Evolutionary conservation across 352 stramenopile genomes (phyloP), one percentile per base, ranked within the genome.

Genomic region (Phytophthora pini): DNA sequence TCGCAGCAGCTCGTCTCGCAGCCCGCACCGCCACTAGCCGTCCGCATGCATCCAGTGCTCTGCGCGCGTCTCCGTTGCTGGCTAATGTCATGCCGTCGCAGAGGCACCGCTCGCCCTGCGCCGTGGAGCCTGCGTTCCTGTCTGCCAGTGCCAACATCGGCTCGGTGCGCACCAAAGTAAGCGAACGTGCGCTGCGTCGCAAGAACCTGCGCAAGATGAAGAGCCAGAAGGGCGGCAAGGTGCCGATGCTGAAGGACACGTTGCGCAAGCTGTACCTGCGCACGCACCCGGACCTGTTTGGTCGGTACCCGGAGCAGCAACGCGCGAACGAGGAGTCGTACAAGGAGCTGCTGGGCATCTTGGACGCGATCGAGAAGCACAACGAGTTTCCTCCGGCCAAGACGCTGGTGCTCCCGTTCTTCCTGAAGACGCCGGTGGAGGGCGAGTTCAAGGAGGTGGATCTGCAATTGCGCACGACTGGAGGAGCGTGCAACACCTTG

Each of bases 191-290:
- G 2, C 57, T 82, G 65, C 81, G 84, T 6, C 84, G 84, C 51
- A 92, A 92, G 66, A 87, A 90, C 67, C 70, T 90, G 68, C 84
- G 84, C 68, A 90, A 90, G 60, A 86, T 88, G 69, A 93, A 93
- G 69, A 89, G 67, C 67, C 47, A 65, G 34, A 77, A 84, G 54
- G 71, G 69, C 11, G 69, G 64, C 45, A 75, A 85, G 51, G 75
- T 90, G 53, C 84, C 84, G 43, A 70, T 76, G 70, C 76, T 93
- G 49, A 92, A 93, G 71, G 79, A 88, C 48, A 90, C 81, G 46
- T 70, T 93, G 68, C 84, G 84, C 47, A 93, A 93, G 70, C 70
- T 93, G n/a, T 93, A 93, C 59, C 36, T 93, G 61, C 84, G 84
- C 65, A 93, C 84, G 54, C 84, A 93, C 58, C 84, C 84, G 32